A percentile compares a stretch with the other conserved stretches of the same genome.
Evolutionary conservation across 495 filamentous ascomycete genomes (phyloP).

Genomic region (Usnea hakonensis): DNA sequence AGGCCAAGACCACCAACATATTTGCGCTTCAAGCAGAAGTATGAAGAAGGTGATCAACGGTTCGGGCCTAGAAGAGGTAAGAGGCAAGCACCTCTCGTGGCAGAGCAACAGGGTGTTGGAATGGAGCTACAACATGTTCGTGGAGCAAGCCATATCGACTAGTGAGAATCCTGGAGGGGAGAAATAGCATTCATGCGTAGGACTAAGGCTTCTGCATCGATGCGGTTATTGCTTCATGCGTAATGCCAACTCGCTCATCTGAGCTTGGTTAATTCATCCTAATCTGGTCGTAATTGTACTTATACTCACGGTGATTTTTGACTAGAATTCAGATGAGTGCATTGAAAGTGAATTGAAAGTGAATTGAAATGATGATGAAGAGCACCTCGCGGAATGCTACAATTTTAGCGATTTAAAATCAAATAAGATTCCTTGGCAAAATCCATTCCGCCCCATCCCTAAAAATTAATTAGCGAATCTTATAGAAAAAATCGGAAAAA

Average conservation of each 20-base stretch:
- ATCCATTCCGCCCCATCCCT: too few species aligned
- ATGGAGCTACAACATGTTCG: slow-evolving; percentile 56
- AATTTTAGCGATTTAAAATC: too few species aligned
- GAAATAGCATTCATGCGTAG: background rate
- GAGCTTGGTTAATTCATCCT: background rate
- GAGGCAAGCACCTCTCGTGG: slow-evolving; percentile 40
- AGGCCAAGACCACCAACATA: slow-evolving; percentile 85
- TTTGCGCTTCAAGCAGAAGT: slow-evolving; percentile 72
- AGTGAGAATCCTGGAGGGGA: background rate
- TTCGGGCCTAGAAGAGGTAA: slow-evolving; percentile 57
- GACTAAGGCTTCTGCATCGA: background rate
- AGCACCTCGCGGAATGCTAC: too few species aligned
- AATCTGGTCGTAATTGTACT: background rate
- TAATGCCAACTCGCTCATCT: background rate
- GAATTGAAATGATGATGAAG: too few species aligned
- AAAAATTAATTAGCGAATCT: too few species aligned
- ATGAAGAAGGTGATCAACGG: slow-evolving; percentile 76
- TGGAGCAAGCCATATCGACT: slow-evolving; percentile 2
- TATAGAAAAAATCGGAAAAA: too few species aligned
- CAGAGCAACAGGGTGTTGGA: slow-evolving; percentile 45
- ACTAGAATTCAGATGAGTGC: too few species aligned
- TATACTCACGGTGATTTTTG: slow-evolving; percentile 11
- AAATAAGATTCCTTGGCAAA: too few species aligned
- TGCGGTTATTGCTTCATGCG: background rate
- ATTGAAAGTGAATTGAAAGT: too few species aligned